Conservation (phyloP, 257 asterid species). For the Gentiana straminea region DNA sequence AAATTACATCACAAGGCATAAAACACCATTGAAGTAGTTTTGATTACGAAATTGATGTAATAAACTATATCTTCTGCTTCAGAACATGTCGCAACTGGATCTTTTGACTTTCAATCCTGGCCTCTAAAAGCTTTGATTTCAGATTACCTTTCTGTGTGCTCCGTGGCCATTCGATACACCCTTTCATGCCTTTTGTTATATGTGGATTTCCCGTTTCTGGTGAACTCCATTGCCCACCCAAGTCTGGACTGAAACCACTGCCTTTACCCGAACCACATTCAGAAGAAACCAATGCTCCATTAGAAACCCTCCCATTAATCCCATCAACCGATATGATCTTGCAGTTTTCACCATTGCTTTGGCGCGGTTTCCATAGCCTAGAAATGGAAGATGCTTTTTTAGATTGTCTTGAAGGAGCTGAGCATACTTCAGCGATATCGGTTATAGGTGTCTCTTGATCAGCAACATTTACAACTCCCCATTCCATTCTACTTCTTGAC, state of each 20-base stretch:
- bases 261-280: slow-evolving; percentile 38
- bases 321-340: slow-evolving; percentile 35
- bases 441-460: slow-evolving; percentile 31
- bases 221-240: slow-evolving; percentile 59
- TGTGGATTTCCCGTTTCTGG: slow-evolving; percentile 55
- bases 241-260: slow-evolving; percentile 39
- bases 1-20: no score
- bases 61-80: slow-evolving; percentile 60
- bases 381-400: slow-evolving; percentile 46
- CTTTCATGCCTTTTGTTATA: slow-evolving; percentile 60
- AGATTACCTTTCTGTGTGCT: slow-evolving; percentile 53
- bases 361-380: slow-evolving; percentile 45
- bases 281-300: slow-evolving; percentile 30
- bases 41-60: no score
- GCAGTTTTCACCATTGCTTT: slow-evolving; percentile 41
- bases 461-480: slow-evolving; percentile 24
- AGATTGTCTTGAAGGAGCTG: slow-evolving; percentile 21
- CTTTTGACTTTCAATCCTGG: slow-evolving; percentile 79
- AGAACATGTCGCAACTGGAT: slow-evolving; percentile 85
- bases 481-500: slow-evolving; percentile 24
- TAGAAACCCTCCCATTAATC: slow-evolving; percentile 29
- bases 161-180: slow-evolving; percentile 85
- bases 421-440: slow-evolving; percentile 35
- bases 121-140: slow-evolving; percentile 68
- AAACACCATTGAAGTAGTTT: no score